Evolutionary conservation across 2,329 filamentous ascomycete genomes (phyloP), one percentile per base, ranked within the genome.

Genomic region (Aspergillus sp.): DNA sequence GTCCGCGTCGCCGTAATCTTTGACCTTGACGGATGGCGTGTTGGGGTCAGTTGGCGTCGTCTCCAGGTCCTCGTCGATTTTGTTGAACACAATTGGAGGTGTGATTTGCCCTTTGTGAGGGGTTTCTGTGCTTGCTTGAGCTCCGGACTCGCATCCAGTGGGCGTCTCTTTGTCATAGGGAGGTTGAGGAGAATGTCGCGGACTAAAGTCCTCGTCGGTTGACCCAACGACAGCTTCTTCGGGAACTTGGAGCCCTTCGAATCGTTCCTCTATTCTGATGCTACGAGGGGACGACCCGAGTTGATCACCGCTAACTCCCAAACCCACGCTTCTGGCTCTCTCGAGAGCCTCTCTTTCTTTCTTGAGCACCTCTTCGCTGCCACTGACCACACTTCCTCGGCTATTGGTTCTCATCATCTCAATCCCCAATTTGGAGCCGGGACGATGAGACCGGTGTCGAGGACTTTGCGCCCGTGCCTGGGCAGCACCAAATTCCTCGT

Each of bases 401-500:
- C 92, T 96, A 74, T 96, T 96, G 20, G 94, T 96, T 52, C 94
- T 87, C 91, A 97, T 94, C 94, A 98, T 97, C 75, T 98, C 94
- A 53, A 92, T 95, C 1, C 92, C 92, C 2, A 98, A 84, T 75
- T 96, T 97, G 0, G 92, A 96, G 56, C 89, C 90, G 12, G 90
- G 89, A 24, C 90, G 82, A 42, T 82, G 81, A 16, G 78, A 80
- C 42, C 84, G 80, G 46, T 80, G 62, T 68, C 82, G 65, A 53
- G 79, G 79, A 74, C 75, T 89, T 76, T 78, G 80, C 61, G 75
- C 77, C 62, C 78, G 81, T 60, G 76, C 75, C 67, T 79, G 80
- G 16, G 78, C 71, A 66, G 82, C 81, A 7, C 91, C 92, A 5
- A 96, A 82, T 70, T 96, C 94, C 60, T 97, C 93, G 65, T 97